Conservation (phyloP, 208 protist genomes). For the Trypanosoma caninum region DNA sequence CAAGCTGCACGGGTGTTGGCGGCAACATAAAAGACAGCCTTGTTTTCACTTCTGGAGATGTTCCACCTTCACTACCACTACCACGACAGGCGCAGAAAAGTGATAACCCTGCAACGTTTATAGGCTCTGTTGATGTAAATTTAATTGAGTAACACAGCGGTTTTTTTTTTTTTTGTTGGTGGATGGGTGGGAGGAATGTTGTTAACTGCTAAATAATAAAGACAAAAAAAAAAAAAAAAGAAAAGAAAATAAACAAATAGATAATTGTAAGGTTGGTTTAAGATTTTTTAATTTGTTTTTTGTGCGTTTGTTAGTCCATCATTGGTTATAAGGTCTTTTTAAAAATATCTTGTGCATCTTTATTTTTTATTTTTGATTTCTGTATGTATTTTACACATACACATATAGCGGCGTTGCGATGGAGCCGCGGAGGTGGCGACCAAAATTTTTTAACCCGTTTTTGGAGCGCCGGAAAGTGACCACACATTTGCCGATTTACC, state of each 20-base stretch:
- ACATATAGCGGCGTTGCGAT: conserved; percentile 21
- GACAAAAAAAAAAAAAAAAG: background rate
- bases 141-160: conserved; percentile 46
- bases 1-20: too few species aligned
- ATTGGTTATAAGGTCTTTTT: too few species aligned
- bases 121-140: conserved; percentile 69
- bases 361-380: background rate
- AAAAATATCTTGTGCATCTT: background rate
- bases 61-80: background rate
- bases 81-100: too few species aligned
- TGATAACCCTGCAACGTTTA: conserved; percentile 11
- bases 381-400: background rate
- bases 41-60: background rate
- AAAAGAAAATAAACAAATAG: too few species aligned
- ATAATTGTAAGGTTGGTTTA: too few species aligned
- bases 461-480: conserved; percentile 42
- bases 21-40: background rate
- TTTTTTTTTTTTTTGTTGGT: conserved; percentile 17
- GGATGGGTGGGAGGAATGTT: background rate
- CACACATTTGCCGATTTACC: conserved; percentile 59
- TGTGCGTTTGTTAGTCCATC: too few species aligned
- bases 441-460: conserved; percentile 86
- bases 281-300: too few species aligned
- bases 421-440: conserved; percentile 76
- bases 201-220: background rate